Percentiles rank a stretch among this genome's conserved stretches.
Evolutionary conservation across 192 early-diverging fungal species (phyloP).

Genomic region (Kickxella alabastrina): DNA sequence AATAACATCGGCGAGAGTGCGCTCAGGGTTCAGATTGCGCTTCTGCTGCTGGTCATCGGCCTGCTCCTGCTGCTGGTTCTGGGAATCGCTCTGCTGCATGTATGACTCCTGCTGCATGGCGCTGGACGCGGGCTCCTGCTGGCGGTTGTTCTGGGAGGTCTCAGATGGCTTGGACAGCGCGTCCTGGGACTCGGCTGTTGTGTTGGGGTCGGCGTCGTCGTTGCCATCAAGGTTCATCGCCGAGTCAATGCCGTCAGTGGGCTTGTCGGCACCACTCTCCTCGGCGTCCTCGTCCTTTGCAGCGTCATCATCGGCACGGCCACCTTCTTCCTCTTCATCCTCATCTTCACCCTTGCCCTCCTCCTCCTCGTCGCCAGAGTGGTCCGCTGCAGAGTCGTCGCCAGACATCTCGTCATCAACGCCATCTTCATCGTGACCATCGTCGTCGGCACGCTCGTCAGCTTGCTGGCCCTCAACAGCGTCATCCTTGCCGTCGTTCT

Average conservation of each 20-base stretch:
- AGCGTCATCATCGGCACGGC: conserved; percentile 46
- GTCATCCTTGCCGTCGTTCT: conserved; percentile 17
- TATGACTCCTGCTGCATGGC: conserved; percentile 13
- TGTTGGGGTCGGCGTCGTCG: conserved; percentile 37
- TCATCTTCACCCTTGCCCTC: conserved; percentile 39
- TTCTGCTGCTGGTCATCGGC: conserved; percentile 41
- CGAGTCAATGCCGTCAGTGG: conserved; percentile 53
- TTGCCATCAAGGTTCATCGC: conserved; percentile 57
- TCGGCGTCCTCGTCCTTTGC: conserved; percentile 48
- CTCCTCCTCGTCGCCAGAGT: conserved; percentile 16
- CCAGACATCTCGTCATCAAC: conserved; percentile 19
- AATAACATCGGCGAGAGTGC: conserved; percentile 87
- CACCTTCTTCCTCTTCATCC: conserved; percentile 49
- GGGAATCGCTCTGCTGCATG: conserved; percentile 11
- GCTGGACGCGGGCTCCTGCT: conserved; percentile 22
- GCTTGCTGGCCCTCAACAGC: conserved; percentile 17
- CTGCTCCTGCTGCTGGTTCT: conserved; percentile 18
- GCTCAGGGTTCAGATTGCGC: conserved; percentile 74
- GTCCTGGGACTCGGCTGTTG: conserved; percentile 33
- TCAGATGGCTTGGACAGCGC: conserved; percentile 29
- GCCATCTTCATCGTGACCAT: conserved; percentile 11
- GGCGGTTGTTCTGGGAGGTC: conserved; percentile 22
- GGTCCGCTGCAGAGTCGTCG: conserved; percentile 19
- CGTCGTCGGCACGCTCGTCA: conserved; percentile 39
- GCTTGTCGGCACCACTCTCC: conserved; percentile 55